Evolutionary conservation across 495 filamentous ascomycete species (phyloP).

Genomic region (Aspergillus olivimuriae): DNA sequence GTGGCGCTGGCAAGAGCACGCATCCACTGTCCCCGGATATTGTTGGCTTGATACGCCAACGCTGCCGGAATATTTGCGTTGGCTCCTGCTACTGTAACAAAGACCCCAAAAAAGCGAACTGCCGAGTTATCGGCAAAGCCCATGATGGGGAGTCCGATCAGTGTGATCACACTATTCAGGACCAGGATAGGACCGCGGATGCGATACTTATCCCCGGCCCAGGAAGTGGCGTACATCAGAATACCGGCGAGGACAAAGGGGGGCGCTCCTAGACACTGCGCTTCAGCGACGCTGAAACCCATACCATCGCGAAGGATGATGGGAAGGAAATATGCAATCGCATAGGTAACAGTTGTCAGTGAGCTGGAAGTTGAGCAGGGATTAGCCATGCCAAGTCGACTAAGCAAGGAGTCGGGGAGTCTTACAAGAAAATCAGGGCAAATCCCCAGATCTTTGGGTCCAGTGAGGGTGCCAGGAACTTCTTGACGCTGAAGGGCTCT

Average conservation of each 20-base stretch:
- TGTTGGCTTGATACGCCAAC: constrained; percentile 61
- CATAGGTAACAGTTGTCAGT: constrained; percentile 54
- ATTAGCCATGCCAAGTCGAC: not conserved
- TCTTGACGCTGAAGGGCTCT: constrained; percentile 42
- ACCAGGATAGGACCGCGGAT: constrained; percentile 52
- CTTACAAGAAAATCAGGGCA: constrained; percentile 50
- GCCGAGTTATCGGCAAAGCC: constrained; percentile 44
- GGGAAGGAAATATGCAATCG: constrained; percentile 62
- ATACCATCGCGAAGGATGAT: constrained; percentile 54
- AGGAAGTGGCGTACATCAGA: constrained; percentile 49
- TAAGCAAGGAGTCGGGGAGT: not conserved
- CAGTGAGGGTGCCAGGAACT: constrained; percentile 40
- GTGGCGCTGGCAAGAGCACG: constrained; percentile 54
- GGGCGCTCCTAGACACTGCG: constrained; percentile 60
- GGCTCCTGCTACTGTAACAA: constrained; percentile 51
- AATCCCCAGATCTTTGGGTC: constrained; percentile 61
- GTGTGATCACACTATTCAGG: constrained; percentile 45
- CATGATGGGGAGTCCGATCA: constrained; percentile 48
- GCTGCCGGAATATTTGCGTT: constrained; percentile 56
- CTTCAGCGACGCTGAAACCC: constrained; percentile 47
- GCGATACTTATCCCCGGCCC: constrained; percentile 50
- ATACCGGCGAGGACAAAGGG: constrained; percentile 56
- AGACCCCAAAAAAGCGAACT: constrained; percentile 58
- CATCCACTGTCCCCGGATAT: constrained; percentile 62
- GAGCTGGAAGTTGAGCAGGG: constrained; percentile 20